These are phyloP conservation scores for Nicotiana undulata DNA, from an alignment of 257 asterid species.

Conservation along the genomic window DNA sequence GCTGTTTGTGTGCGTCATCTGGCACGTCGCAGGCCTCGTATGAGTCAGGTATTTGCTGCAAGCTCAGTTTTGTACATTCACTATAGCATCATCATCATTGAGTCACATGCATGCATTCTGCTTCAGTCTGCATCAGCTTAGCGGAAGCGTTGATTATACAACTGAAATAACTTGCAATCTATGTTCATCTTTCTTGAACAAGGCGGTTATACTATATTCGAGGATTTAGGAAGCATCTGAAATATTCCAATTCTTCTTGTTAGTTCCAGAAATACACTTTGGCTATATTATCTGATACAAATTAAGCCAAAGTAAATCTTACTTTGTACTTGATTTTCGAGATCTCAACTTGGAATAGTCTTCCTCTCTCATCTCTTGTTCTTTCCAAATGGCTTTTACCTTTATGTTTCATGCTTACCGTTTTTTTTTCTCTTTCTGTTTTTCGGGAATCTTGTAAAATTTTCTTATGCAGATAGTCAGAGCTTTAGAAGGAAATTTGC, in stretches of 20 bases:
- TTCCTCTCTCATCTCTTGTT: neutral
- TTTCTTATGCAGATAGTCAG: constrained; percentile 38
- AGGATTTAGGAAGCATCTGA: neutral
- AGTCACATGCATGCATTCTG: neutral
- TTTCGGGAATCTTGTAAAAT: neutral
- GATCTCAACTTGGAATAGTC: neutral
- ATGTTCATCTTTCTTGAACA: neutral
- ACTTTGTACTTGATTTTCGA: neutral
- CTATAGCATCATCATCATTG: neutral
- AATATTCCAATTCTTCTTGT: neutral
- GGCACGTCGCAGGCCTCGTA: constrained; percentile 79
- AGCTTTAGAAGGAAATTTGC: constrained; percentile 62
- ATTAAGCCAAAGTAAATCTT: neutral
- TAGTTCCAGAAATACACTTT: neutral
- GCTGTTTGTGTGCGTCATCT: constrained; percentile 77
- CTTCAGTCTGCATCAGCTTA: neutral
- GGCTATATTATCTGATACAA: neutral
- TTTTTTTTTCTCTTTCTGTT: neutral
- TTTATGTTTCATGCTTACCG: neutral
- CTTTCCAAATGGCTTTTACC: neutral
- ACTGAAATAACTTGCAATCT: neutral
- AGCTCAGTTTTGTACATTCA: neutral
- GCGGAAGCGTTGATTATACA: neutral
- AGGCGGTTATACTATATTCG: neutral
- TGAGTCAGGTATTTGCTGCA: constrained; percentile 54